Base-by-base conservation (phyloP, 257 asterid species). In the Thymus quinquecostatus region DNA sequence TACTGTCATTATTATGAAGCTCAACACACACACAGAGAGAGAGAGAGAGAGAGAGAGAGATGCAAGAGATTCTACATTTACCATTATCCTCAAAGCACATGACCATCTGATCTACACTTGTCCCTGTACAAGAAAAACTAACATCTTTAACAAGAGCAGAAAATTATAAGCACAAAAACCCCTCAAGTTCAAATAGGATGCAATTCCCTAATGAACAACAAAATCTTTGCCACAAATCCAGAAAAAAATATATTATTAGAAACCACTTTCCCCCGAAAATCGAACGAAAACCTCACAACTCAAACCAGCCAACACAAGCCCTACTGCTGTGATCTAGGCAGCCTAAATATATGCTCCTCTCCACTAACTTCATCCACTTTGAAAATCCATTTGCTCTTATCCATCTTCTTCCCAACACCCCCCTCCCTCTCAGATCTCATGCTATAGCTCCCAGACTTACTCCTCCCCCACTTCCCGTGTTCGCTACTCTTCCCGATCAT, bases 271-370 rank as follows among this genome's bases (percentile, higher is more conserved):
- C 28, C 13, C 27, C 14, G 8, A 49, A 1, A 13, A 49, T 13
- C 21, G 58, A 53, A 21, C 3, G 32, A 53, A 14, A 11, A 53
- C 49, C 49, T 44, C 12, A 7, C 49, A 44, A 8, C 49, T 8
- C 49, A 44, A 5, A 41, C 47, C 7, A 1, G 47, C 47, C 10
- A 41, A 1, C 49, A 70, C 53, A 49, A 66, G 3, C 1, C 2
- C 21, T 14, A 68, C 2, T 74, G 12, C 29, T 21, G 41, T 54
- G 68, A 75, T 77, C 71, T 80, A 48, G 86, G 89, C 77, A 88
- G 56, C 71, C 96, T 79, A 28, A 60, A 88, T 13, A 86, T 83
- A 71, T 88, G 92, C 60, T 88, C 96, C 74, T 88, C 96, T 13
- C 96, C 96, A 75, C 85, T 86, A 56, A 75, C 73, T 47, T 85